Conservation (phyloP, 352 stramenopile species). For the Pythium aquatile region DNA sequence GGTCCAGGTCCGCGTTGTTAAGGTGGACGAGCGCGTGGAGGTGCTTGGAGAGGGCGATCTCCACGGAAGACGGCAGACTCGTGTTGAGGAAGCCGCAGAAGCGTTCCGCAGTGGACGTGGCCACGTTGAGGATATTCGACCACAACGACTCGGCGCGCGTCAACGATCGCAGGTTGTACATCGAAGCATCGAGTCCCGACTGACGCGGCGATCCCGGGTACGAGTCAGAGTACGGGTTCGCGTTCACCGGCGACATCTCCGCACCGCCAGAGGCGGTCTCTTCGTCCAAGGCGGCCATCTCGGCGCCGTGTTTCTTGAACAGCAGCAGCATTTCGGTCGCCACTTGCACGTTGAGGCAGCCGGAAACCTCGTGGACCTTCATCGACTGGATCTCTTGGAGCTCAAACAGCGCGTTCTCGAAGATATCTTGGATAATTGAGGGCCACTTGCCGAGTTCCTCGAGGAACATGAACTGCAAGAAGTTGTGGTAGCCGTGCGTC, state of each 20-base stretch:
- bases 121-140: slow-evolving; percentile 47
- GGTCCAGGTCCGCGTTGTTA: slow-evolving; percentile 60
- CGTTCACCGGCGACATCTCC: slow-evolving; percentile 14
- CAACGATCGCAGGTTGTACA: slow-evolving; percentile 80
- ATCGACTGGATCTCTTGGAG: slow-evolving; percentile 51
- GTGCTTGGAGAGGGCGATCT: slow-evolving; percentile 83
- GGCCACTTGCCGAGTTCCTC: slow-evolving; percentile 82
- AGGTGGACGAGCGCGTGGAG: slow-evolving; percentile 73
- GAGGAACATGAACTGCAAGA: slow-evolving; percentile 86
- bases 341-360: slow-evolving; percentile 63
- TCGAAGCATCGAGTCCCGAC: slow-evolving; percentile 56
- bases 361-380: slow-evolving; percentile 50
- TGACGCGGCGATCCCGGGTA: slow-evolving; percentile 58
- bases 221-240: slow-evolving; percentile 41
- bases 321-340: slow-evolving; percentile 65
- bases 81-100: slow-evolving; percentile 69
- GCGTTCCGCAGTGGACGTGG: slow-evolving; percentile 36
- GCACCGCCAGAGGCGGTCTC: background rate
- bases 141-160: slow-evolving; percentile 57
- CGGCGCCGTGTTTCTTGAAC: slow-evolving; percentile 56
- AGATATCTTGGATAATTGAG: slow-evolving; percentile 62
- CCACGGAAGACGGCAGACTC: slow-evolving; percentile 65
- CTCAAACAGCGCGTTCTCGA: slow-evolving; percentile 63
- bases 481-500: slow-evolving; percentile 90
- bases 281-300: slow-evolving; percentile 16